Percentiles rank a stretch among this genome's conserved stretches.
phyloP scores from a whole-genome alignment of 768 basidiomycete species.

The Lactarius tabidus region DNA sequence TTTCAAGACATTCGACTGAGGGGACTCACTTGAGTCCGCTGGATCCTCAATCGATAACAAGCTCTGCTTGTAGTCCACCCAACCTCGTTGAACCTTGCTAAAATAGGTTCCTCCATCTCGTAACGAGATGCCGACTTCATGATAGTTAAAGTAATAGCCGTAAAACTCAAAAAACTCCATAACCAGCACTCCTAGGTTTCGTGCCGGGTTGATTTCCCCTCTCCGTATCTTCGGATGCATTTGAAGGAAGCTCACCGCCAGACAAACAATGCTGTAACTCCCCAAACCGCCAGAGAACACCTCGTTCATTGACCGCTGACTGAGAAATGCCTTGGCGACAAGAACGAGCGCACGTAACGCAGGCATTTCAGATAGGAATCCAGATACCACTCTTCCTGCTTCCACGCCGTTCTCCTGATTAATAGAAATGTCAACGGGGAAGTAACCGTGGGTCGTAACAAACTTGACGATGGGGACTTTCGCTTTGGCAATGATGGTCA shows the following conservation, averaged over 20 bases:
- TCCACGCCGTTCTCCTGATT: constrained; percentile 85
- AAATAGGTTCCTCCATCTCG: constrained; percentile 88
- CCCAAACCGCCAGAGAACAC: constrained; percentile 96
- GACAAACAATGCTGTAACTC: constrained; percentile 89
- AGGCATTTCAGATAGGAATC: constrained; percentile 69
- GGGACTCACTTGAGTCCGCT: constrained; percentile 70
- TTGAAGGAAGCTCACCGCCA: constrained; percentile 92
- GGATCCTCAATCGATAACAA: constrained; percentile 92
- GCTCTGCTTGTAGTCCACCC: constrained; percentile 59
- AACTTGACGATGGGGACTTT: constrained; percentile 98
- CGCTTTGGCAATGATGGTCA: constrained; percentile 88
- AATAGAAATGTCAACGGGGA: constrained; percentile 90
- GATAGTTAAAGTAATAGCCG: constrained; percentile 87
- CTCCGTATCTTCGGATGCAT: constrained; percentile 93
- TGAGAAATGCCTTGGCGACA: constrained; percentile 86
- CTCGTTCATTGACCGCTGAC: constrained; percentile 92
- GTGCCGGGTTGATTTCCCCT: constrained; percentile 80
- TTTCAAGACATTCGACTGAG: neutral
- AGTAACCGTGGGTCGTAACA: constrained; percentile 69
- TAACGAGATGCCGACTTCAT: constrained; percentile 84
- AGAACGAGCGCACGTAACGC: constrained; percentile 82
- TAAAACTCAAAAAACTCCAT: constrained; percentile 98
- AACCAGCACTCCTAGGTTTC: constrained; percentile 89
- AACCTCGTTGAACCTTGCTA: constrained; percentile 75
- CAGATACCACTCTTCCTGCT: constrained; percentile 74